Evolutionary conservation across 1,139 yeast species (phyloP).

Genomic region (Nakaseomyces delphensis): DNA sequence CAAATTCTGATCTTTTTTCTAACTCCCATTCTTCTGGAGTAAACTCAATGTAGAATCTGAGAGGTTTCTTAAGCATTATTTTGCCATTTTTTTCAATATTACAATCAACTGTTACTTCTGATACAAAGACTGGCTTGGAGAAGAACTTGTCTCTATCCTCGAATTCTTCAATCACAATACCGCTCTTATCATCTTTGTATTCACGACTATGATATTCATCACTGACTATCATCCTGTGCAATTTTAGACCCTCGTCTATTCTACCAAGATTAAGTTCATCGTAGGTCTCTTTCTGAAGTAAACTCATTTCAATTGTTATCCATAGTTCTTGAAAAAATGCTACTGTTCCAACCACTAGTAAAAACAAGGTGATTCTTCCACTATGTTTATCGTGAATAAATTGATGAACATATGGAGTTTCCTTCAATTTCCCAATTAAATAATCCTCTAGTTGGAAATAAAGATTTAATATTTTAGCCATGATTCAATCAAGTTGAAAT

Average conservation of each 20-base stretch:
- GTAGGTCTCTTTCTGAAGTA: constrained; percentile 29
- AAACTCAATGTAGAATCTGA: constrained; percentile 64
- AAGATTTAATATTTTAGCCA: constrained; percentile 2
- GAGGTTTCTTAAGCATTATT: constrained; percentile 32
- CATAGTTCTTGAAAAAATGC: constrained; percentile 30
- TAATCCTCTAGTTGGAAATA: constrained; percentile 20
- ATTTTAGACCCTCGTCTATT: constrained; percentile 26
- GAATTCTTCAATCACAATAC: constrained; percentile 31
- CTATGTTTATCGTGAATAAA: constrained; percentile 28
- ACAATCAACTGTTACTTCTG: constrained; percentile 54
- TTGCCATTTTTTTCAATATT: constrained; percentile 32
- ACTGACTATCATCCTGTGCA: constrained; percentile 26
- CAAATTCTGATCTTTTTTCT: constrained; percentile 53
- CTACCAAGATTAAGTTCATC: constrained; percentile 26
- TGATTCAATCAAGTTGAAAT: too few relatives aligned
- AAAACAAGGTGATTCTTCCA: constrained; percentile 30
- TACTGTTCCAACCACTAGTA: constrained; percentile 27
- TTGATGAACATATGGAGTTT: constrained; percentile 21
- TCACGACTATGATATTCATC: constrained; percentile 31
- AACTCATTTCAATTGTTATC: constrained; percentile 30
- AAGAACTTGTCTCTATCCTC: constrained; percentile 60
- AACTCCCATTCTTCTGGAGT: constrained; percentile 65
- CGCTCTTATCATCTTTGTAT: constrained; percentile 27
- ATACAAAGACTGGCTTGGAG: constrained; percentile 70
- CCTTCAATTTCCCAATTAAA: constrained; percentile 16